phyloP scores from a whole-genome alignment of 306 rosid genomes.

The Parietaria judaica region DNA sequence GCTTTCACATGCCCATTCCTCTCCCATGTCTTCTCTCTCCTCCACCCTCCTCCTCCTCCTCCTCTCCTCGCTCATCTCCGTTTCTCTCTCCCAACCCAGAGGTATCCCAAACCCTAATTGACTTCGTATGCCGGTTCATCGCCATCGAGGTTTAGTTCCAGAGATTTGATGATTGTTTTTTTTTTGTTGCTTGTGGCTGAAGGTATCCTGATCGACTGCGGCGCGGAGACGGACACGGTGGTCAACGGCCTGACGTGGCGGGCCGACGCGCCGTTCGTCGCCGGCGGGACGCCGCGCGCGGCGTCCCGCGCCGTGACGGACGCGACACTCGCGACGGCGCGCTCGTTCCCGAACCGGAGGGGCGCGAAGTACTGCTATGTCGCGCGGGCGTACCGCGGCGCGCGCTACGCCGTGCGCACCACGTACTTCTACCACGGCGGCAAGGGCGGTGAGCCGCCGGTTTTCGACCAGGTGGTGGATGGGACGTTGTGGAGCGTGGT shows the following conservation, averaged over 20 bases:
- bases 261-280: slow-evolving; percentile 39
- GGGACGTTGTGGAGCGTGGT: slow-evolving; percentile 78
- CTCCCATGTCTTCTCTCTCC: slow-evolving; percentile 29
- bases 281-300: slow-evolving; percentile 41
- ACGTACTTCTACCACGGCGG: slow-evolving; percentile 70
- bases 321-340: slow-evolving; percentile 46
- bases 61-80: slow-evolving; percentile 23
- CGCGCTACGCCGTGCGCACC: slow-evolving; percentile 55
- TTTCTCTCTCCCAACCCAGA: slow-evolving; percentile 37
- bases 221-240: slow-evolving; percentile 24
- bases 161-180: background rate
- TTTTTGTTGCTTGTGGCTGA: background rate
- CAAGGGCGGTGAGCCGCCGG: slow-evolving; percentile 58
- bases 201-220: slow-evolving; percentile 55
- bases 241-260: slow-evolving; percentile 44
- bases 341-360: slow-evolving; percentile 48
- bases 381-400: slow-evolving; percentile 41
- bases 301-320: slow-evolving; percentile 15
- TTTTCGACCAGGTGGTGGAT: slow-evolving; percentile 81
- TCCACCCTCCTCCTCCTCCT: slow-evolving; percentile 13
- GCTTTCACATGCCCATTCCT: slow-evolving; percentile 9
- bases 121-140: no score
- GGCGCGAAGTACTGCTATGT: slow-evolving; percentile 54
- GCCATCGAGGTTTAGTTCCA: no score
- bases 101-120: slow-evolving; percentile 16